Conservation (phyloP, 805 yeast species). For the Barnettozyma sucrosica region DNA sequence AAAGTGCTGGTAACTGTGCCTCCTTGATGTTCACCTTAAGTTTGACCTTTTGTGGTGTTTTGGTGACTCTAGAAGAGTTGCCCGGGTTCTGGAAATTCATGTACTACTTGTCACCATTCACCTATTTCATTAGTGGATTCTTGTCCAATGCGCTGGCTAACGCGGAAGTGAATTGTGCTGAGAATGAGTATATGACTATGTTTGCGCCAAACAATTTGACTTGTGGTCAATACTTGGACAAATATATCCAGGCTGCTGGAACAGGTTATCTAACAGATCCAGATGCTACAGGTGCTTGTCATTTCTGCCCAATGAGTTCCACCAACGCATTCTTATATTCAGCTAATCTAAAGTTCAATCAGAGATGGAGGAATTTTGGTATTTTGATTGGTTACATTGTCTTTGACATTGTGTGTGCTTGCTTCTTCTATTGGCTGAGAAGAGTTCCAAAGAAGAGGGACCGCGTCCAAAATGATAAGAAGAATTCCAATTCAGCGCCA, state of each 20-base stretch:
- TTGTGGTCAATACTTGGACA: constrained; percentile 48
- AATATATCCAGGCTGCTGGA: constrained; percentile 28
- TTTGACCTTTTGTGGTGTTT: constrained; percentile 71
- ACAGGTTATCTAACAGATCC: constrained; percentile 13
- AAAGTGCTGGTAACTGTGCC: constrained; percentile 58
- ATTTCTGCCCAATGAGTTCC: constrained; percentile 47
- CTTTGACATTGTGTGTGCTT: constrained; percentile 36
- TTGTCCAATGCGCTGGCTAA: constrained; percentile 51
- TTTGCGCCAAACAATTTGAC: constrained; percentile 49
- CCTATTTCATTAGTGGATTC: constrained; percentile 53
- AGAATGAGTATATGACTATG: constrained; percentile 40
- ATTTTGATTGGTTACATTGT: constrained; percentile 39
- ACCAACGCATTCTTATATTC: constrained; percentile 54
- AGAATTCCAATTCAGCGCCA: neutral
- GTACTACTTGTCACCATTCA: constrained; percentile 66
- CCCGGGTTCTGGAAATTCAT: constrained; percentile 75
- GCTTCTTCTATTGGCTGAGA: constrained; percentile 45
- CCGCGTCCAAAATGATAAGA: constrained; percentile 22
- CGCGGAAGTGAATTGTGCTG: constrained; percentile 40
- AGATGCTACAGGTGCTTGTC: constrained; percentile 43
- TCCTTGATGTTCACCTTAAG: constrained; percentile 52
- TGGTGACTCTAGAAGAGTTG: constrained; percentile 46
- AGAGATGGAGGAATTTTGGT: constrained; percentile 66
- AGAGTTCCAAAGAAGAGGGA: constrained; percentile 64
- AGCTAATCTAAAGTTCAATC: constrained; percentile 34